Evolutionary conservation across 352 stramenopile species (phyloP).

Genomic region (Halophytophthora polymorphica): DNA sequence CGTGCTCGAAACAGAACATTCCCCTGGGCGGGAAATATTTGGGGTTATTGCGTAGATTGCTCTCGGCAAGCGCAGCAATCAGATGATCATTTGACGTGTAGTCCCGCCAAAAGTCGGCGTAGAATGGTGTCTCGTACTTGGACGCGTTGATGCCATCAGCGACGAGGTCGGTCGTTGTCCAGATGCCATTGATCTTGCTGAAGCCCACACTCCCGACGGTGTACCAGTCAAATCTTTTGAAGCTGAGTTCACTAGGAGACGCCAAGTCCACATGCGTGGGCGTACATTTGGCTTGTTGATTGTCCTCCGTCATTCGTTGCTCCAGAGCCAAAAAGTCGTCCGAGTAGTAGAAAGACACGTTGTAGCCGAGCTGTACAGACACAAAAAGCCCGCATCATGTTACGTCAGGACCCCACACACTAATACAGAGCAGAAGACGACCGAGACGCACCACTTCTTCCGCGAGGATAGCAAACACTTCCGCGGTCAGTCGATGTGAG

Average conservation of each 20-base stretch:
- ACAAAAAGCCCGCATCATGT: not conserved
- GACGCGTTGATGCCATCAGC: constrained; percentile 8
- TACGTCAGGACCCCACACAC: not conserved
- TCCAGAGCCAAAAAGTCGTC: no score
- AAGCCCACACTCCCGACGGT: constrained; percentile 32
- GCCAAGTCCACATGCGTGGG: no score
- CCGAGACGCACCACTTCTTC: constrained; percentile 30
- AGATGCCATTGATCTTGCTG: constrained; percentile 39
- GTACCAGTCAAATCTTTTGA: no score
- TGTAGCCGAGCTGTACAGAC: constrained; percentile 24
- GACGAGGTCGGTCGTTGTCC: constrained; percentile 43
- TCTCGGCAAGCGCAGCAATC: constrained; percentile 26
- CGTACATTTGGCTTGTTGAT: constrained; percentile 38
- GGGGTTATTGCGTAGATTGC: constrained; percentile 22
- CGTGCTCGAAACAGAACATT: constrained; percentile 25
- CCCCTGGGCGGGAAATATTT: constrained; percentile 29
- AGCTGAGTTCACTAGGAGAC: no score
- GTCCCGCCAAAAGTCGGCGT: constrained; percentile 46
- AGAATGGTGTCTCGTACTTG: constrained; percentile 15
- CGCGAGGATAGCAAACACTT: constrained; percentile 45
- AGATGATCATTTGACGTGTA: constrained; percentile 39
- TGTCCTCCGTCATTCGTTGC: constrained; percentile 18
- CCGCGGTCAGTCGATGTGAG: constrained; percentile 33
- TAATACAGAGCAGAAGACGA: not conserved
- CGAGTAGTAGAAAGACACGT: constrained; percentile 27